phyloP scores from a whole-genome alignment of 2,329 filamentous ascomycete species.

The Ophiostoma himal-ulmi region DNA sequence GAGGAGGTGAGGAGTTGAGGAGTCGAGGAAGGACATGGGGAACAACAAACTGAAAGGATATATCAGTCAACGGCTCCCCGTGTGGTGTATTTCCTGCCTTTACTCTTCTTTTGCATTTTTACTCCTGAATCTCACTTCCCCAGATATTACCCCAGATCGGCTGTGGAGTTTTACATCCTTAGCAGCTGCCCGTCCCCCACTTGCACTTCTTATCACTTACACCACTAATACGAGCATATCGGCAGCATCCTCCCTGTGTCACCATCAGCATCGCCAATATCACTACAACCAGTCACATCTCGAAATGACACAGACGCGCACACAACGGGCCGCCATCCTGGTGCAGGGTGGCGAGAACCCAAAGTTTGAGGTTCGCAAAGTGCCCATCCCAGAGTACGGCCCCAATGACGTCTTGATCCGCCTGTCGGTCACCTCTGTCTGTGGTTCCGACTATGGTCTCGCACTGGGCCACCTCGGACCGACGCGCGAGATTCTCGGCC shows the following conservation, averaged over 20 bases:
- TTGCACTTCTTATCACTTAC: background rate
- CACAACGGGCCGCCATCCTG: background rate
- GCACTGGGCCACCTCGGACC: conserved; percentile 37
- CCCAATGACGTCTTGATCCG: conserved; percentile 35
- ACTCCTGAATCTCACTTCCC: background rate
- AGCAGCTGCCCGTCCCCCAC: background rate
- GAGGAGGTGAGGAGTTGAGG: background rate
- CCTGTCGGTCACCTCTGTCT: conserved; percentile 35
- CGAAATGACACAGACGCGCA: background rate
- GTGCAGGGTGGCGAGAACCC: conserved; percentile 20
- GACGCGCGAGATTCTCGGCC: conserved; percentile 35
- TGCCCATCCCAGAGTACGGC: conserved; percentile 29
- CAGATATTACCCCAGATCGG: background rate
- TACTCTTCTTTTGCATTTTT: background rate
- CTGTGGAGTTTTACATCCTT: background rate
- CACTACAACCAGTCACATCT: background rate
- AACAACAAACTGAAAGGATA: background rate
- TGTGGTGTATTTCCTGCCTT: background rate
- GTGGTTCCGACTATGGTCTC: conserved; percentile 37
- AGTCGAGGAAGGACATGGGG: background rate
- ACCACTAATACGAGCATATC: background rate
- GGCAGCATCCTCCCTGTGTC: background rate
- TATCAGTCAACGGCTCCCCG: background rate
- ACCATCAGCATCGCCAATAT: background rate
- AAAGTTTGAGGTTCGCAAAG: conserved; percentile 27